Evolutionary conservation across 2,329 filamentous ascomycete species (phyloP), one percentile per base, ranked within the genome.

Genomic region (Botrytis deweyae): DNA sequence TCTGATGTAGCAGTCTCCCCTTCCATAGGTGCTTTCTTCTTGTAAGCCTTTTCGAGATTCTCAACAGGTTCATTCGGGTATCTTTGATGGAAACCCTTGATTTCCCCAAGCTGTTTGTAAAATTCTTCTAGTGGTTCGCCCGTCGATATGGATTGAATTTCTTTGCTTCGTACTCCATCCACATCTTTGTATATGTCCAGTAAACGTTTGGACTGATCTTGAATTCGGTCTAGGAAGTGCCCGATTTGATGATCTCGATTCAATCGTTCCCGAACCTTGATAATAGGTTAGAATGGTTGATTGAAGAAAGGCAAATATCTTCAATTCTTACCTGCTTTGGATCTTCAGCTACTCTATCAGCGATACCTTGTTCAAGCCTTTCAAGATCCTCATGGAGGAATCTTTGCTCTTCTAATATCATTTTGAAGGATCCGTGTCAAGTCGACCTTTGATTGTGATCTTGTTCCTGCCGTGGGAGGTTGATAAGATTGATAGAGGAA

Each of bases 361-460:
- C 92, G 80, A 98, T 92, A 72, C 93, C 96, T 83, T 97, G 94
- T 84, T 99, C 96, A 74, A 99, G 88, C 76, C 96, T 91, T 87
- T 99, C 96, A 69, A 99, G 86, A 84, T 99, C 96, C 88, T 99
- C 96, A 80, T 98, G 95, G 79, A 98, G 89, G 80, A 93, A 94
- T 79, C 96, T 90, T 84, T 98, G 92, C 79, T 98, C 95, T 86
- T 99, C 97, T 76, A 98, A 85, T 78, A 97, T 86, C 94, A 98
- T 91, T 10, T 63, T 84, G 46, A 16, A 7, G 42, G 33, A 42
- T 61, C 44, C 44, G 46, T 63, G 14, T 61, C 18, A 16, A 33
- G 59, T 44, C 22, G 9, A 36, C 42, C 9, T 14, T 7, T 25
- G 8, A 44, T 10, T 63, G 25, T 52, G 42, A 9, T 22, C 66